phyloP scores from a whole-genome alignment of 2,329 filamentous ascomycete species.

The Ophiocordyceps polyrhachis-furcata region DNA sequence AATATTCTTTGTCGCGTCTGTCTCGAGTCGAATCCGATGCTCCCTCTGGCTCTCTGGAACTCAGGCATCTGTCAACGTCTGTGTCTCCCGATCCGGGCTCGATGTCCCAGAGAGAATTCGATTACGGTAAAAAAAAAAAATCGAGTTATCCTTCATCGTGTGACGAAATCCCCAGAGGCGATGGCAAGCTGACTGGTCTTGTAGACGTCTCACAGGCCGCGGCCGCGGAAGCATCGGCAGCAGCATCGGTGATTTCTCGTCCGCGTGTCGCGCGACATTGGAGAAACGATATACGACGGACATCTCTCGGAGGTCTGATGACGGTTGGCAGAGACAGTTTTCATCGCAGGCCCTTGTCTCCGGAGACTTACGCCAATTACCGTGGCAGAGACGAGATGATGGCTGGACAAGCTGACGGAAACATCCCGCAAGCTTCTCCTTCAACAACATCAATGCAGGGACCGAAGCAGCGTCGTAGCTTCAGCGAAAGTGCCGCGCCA shows the following conservation, averaged over 20 bases:
- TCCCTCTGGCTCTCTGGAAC: not conserved
- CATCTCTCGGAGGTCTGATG: not conserved
- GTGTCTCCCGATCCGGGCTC: not conserved
- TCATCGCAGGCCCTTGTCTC: not conserved
- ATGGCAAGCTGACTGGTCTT: too few relatives aligned
- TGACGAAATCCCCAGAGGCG: too few relatives aligned
- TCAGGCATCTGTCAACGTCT: not conserved
- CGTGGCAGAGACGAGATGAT: slow-evolving; percentile 11
- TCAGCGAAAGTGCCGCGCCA: not conserved
- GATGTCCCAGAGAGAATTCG: not conserved
- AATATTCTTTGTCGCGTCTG: slow-evolving; percentile 14
- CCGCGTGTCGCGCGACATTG: not conserved
- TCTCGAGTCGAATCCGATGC: slow-evolving; percentile 7
- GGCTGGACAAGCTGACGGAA: too few relatives aligned
- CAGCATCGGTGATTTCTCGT: not conserved
- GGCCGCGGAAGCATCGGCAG: not conserved
- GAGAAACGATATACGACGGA: not conserved
- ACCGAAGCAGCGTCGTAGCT: not conserved
- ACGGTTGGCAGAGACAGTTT: not conserved
- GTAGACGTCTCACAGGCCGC: not conserved
- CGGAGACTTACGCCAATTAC: slow-evolving; percentile 15
- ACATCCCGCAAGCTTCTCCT: too few relatives aligned
- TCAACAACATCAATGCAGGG: not conserved
- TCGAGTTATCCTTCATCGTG: too few relatives aligned
- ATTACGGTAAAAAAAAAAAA: too few relatives aligned